Evolutionary conservation across 176 grass and related monocot genomes (phyloP).

Genomic region (Aegilops umbellulata): DNA sequence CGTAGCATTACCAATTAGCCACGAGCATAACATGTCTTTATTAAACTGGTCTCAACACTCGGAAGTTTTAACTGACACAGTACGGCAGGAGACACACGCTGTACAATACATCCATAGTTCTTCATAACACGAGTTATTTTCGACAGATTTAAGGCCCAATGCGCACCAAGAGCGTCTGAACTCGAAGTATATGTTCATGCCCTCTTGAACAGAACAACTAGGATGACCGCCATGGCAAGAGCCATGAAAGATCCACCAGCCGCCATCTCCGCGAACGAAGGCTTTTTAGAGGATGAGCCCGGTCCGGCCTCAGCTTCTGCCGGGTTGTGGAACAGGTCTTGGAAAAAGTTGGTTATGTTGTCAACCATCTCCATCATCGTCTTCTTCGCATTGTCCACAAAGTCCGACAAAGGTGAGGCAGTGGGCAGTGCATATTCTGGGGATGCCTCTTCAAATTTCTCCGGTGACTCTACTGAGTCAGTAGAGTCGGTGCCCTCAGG

Average conservation of each 20-base stretch:
- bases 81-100: neutral
- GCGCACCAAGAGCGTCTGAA: neutral
- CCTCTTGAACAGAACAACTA: constrained; percentile 76
- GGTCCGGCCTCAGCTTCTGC: neutral
- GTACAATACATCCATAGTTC: neutral
- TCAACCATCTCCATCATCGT: constrained; percentile 42
- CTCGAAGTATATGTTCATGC: constrained; percentile 21
- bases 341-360: constrained; percentile 57
- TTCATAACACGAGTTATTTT: constrained; percentile 26
- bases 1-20: neutral
- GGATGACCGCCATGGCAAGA: constrained; percentile 52
- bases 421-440: neutral
- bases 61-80: neutral
- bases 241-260: constrained; percentile 51
- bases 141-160: constrained; percentile 35
- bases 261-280: constrained; percentile 12
- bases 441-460: constrained; percentile 24
- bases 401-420: constrained; percentile 41
- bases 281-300: constrained; percentile 17
- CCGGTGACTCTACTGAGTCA: neutral
- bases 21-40: neutral
- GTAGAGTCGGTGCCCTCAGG: constrained; percentile 25
- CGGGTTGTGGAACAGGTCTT: constrained; percentile 47
- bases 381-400: constrained; percentile 56
- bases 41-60: constrained; percentile 11